Conservation (phyloP, 1,284 basidiomycete species). For the Pholiota adiposa region DNA sequence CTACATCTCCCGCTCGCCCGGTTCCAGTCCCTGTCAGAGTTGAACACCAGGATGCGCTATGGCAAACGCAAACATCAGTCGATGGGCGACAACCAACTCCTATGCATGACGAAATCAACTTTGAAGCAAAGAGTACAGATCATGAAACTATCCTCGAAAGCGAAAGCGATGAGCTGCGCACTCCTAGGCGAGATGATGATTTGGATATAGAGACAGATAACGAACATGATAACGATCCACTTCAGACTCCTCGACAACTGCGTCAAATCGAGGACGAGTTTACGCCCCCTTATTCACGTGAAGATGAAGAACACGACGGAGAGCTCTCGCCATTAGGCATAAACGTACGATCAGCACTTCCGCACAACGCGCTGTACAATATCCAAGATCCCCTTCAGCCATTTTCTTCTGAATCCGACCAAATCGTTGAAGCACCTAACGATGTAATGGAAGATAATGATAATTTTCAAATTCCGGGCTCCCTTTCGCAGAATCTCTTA, state of each 20-base stretch:
- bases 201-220: constrained; percentile 20
- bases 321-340: constrained; percentile 25
- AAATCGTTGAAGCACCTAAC: background rate
- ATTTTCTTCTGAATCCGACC: background rate
- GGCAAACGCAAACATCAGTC: constrained; percentile 16
- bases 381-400: background rate
- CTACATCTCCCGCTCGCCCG: constrained; percentile 16
- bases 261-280: constrained; percentile 8
- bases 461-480: constrained; percentile 23
- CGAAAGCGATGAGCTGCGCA: constrained; percentile 27
- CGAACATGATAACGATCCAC: constrained; percentile 23
- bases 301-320: constrained; percentile 3
- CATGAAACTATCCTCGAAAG: constrained; percentile 10
- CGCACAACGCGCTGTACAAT: constrained; percentile 9
- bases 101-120: background rate
- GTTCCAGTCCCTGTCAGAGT: constrained; percentile 22
- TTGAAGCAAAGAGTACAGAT: background rate
- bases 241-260: constrained; percentile 24
- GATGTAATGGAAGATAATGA: constrained; percentile 8
- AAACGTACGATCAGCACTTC: constrained; percentile 23
- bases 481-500: constrained; percentile 25
- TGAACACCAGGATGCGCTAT: constrained; percentile 19
- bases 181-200: constrained; percentile 20
- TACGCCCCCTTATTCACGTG: constrained; percentile 18
- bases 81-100: background rate